Evolutionary conservation across 2,329 filamentous ascomycete species (phyloP), one percentile per base, ranked within the genome.

Genomic region (Sclerotinia trifoliorum): DNA sequence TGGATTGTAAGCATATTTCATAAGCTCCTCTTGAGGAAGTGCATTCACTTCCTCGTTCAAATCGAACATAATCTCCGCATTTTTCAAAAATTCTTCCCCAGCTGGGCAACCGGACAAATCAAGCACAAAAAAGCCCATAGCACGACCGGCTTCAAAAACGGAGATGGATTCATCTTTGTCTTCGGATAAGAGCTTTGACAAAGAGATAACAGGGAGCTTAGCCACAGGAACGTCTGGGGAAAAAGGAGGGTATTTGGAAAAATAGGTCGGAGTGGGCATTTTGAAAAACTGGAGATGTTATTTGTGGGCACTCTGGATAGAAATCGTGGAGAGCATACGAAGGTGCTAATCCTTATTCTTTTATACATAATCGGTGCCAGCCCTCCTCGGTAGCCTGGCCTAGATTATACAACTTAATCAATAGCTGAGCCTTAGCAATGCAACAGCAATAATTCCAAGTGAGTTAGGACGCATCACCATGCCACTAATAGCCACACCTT

Each of bases 1-100:
- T 39, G 32, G 55, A 1, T 44, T 58, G 35, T 42, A 42, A 10
- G 32, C 32, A n/a, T 42, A 58, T n/a, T 42, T 21, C 32, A 58
- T 42, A 19, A 58, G 35, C 35, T 44, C 35, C 15, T 58, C 55
- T 39, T 19, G 17, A n/a, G 55, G 21, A 44, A 58, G 55, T 15
- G 29, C 29, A 58, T 58, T 39, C 42, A 58, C 35, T 42, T 58
- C 55, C 35, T 58, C n/a, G 39, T 58, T 58, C 55, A 58, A 58
- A 42, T 58, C 35, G 35, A 58, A 58, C 21, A 58, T n/a, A 4
- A 17, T 8, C 35, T 44, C 55, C n/a, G 55, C 39, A n/a, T 42
- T 42, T 42, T 35, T 44, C 32, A 58, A 19, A 24, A 58, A 42
- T 5, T n/a, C n/a, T 15, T 58, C 19, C 5, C 55, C 55, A 39